Evolutionary conservation across 2,329 filamentous ascomycete species (phyloP), one percentile per base, ranked within the genome.

Genomic region (Ophiocordyceps camponoti-floridani): DNA sequence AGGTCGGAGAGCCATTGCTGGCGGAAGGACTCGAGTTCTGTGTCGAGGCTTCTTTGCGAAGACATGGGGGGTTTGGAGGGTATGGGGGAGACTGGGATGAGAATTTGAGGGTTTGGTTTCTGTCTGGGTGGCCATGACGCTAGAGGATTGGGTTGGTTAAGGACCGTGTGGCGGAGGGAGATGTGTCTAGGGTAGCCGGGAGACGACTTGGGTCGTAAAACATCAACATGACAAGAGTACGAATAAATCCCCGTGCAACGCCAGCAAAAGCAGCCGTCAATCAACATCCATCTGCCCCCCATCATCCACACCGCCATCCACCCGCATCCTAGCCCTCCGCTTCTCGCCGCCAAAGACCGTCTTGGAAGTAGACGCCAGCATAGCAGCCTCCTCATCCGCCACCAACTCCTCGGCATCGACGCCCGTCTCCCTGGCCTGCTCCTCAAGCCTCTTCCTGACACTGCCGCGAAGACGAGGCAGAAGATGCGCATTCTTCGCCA

Each of bases 401-500:
- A 56, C 56, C 52, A 66, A 60, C 51, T 67, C 65, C 60, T 72
- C 71, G 35, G 57, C 58, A 40, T 63, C 62, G 56, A 74, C 46
- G 7, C 47, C 72, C 61, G 71, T 57, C 45, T 59, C 69, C 53
- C 70, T 58, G 45, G 62, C 69, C 58, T 73, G 66, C 56, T 75
- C 66, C 53, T 74, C 73, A 54, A 82, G 62, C 46, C 66, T 63
- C 55, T 67, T 66, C 65, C 70, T 72, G 68, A 80, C 76, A 62
- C 70, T 75, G 55, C 72, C 75, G 54, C 76, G 68, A 61, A 82
- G 68, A 59, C 75, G 75, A 54, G 85, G 86, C 56, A 98, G 75
- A 62, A 98, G 73, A 67, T 98, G 91, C 69, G 87, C 79, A 66
- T 94, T 89, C 69, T 91, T 79, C 53, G 80, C 81, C 44, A 98